These are phyloP conservation scores for Hemisphaericaspora subhashii DNA, from an alignment of 1,139 yeast species.

Conservation along the genomic window DNA sequence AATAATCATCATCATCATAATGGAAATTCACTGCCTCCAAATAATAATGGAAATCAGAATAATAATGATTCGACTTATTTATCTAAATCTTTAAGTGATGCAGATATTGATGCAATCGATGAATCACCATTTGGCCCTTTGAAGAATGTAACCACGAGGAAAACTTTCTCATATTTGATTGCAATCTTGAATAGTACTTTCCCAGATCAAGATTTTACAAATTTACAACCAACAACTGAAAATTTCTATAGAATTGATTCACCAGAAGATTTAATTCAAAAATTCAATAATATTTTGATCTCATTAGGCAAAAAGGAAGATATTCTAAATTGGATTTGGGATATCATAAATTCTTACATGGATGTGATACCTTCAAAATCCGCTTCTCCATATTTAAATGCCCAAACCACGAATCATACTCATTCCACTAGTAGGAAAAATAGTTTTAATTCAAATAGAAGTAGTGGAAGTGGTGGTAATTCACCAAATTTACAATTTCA, in stretches of 20 bases:
- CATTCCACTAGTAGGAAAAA: conserved; percentile 27
- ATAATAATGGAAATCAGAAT: no score
- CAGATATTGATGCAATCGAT: conserved; percentile 33
- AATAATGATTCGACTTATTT: conserved; percentile 12
- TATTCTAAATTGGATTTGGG: conserved; percentile 76
- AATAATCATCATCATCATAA: conserved; percentile 1
- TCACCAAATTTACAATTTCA: conserved; percentile 11
- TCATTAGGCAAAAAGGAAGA: conserved; percentile 69
- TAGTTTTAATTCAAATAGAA: conserved; percentile 18
- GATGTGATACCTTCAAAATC: conserved; percentile 51
- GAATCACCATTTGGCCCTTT: conserved; percentile 94
- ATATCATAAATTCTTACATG: conserved; percentile 79
- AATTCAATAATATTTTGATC: conserved; percentile 75
- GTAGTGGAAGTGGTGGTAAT: conserved; percentile 12
- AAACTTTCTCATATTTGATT: conserved; percentile 86
- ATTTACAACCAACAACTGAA: conserved; percentile 84
- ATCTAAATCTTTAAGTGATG: conserved; percentile 24
- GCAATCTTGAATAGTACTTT: conserved; percentile 89
- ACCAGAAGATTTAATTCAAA: conserved; percentile 61
- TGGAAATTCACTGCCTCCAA: conserved; percentile 8
- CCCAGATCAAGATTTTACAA: conserved; percentile 93
- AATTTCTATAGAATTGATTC: conserved; percentile 44
- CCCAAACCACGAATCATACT: conserved; percentile 10
- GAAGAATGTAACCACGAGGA: conserved; percentile 76
- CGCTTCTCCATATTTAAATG: conserved; percentile 20